phyloP scores from a whole-genome alignment of 495 filamentous ascomycete genomes.

The Penicillium argentinense region DNA sequence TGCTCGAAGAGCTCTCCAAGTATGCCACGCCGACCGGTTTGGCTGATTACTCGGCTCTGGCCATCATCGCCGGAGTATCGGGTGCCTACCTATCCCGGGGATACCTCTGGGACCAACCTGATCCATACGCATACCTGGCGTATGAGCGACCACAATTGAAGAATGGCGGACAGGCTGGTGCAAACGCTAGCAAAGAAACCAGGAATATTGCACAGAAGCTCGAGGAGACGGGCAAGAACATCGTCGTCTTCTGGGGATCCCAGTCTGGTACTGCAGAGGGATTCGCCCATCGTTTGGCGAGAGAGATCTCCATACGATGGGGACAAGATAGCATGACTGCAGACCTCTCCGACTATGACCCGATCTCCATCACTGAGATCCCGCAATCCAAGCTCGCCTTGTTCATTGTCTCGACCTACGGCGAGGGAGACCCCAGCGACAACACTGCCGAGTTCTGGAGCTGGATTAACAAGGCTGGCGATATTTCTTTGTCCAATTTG shows the following conservation, averaged over 20 bases:
- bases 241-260: conserved; percentile 57
- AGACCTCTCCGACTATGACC: conserved; percentile 53
- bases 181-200: conserved; percentile 25
- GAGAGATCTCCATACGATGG: conserved; percentile 45
- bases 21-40: conserved; percentile 24
- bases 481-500: conserved; percentile 32
- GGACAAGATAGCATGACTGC: conserved; percentile 42
- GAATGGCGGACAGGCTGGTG: conserved; percentile 15
- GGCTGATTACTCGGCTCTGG: conserved; percentile 33
- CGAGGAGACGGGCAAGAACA: conserved; percentile 31
- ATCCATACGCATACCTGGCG: conserved; percentile 28
- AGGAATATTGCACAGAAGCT: conserved; percentile 38
- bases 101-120: conserved; percentile 36
- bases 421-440: conserved; percentile 56
- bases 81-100: conserved; percentile 33
- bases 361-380: conserved; percentile 38
- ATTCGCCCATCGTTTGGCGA: conserved; percentile 45
- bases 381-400: conserved; percentile 43
- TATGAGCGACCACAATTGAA: conserved; percentile 39
- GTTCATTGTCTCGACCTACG: conserved; percentile 54
- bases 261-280: conserved; percentile 57
- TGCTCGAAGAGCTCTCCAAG: conserved; percentile 22
- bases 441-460: conserved; percentile 49
- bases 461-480: conserved; percentile 34
- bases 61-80: conserved; percentile 24